Evolutionary conservation across 345 rosid species (phyloP).

Genomic region (Ailanthus altissimus): DNA sequence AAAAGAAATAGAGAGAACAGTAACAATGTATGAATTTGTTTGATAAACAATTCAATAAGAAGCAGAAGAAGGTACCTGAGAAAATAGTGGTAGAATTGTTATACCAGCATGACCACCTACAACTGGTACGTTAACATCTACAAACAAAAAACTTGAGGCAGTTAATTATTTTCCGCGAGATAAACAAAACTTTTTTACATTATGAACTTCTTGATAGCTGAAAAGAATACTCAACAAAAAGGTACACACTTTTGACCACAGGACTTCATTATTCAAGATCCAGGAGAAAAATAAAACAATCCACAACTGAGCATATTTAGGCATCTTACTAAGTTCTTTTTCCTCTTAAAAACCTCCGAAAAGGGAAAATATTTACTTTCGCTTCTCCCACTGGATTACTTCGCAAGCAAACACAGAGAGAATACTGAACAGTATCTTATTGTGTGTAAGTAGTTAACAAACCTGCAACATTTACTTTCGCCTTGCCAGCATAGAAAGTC

Average conservation of each 20-base stretch:
- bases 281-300: background rate
- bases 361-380: background rate
- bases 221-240: background rate
- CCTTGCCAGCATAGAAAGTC: conserved; percentile 82
- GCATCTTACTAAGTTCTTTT: background rate
- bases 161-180: background rate
- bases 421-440: background rate
- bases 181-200: background rate
- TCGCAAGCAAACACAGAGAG: background rate
- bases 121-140: conserved; percentile 71
- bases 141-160: conserved; percentile 19
- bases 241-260: background rate
- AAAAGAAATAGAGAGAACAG: background rate
- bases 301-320: background rate
- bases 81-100: conserved; percentile 72
- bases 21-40: background rate
- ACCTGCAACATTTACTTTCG: conserved; percentile 68
- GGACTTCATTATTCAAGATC: background rate
- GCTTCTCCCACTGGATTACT: background rate
- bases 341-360: background rate
- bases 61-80: conserved; percentile 38
- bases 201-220: background rate
- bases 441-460: background rate
- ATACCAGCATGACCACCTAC: conserved; percentile 82
- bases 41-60: background rate